A percentile compares a stretch with the other conserved stretches of the same genome.
Conservation (phyloP, 768 basidiomycete genomes). For the Tubosaeta sp. region DNA sequence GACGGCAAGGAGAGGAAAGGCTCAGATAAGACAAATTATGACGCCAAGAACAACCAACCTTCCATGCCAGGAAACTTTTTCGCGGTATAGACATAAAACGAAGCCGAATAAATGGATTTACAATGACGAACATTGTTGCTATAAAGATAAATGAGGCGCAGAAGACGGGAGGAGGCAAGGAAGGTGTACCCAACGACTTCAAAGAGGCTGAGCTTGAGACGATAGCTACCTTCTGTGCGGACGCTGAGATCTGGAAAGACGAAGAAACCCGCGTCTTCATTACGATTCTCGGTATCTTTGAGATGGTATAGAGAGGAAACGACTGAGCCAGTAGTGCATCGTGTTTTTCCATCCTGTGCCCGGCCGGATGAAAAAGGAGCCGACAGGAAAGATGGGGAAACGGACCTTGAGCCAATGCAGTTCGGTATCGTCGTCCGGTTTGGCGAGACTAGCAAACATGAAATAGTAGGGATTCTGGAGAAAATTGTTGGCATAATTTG, state of each 20-base stretch:
- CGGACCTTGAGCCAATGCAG: slow-evolving; percentile 79
- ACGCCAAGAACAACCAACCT: slow-evolving; percentile 43
- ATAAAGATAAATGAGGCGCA: slow-evolving; percentile 8
- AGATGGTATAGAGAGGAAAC: slow-evolving; percentile 90
- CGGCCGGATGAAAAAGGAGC: neutral
- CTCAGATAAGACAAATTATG: slow-evolving; percentile 21
- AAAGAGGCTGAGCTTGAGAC: slow-evolving; percentile 66
- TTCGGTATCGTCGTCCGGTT: slow-evolving; percentile 86
- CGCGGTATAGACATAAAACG: slow-evolving; percentile 93
- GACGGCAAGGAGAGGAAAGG: slow-evolving; percentile 7
- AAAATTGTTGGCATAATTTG: slow-evolving; percentile 52
- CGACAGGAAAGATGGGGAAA: neutral
- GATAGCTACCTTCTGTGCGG: slow-evolving; percentile 86
- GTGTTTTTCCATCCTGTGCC: slow-evolving; percentile 78
- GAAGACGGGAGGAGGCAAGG: slow-evolving; percentile 1
- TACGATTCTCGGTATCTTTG: slow-evolving; percentile 64
- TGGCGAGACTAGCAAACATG: slow-evolving; percentile 89
- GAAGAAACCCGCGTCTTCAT: slow-evolving; percentile 84
- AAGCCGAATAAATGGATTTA: slow-evolving; percentile 81
- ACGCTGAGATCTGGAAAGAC: slow-evolving; percentile 95
- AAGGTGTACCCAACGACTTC: slow-evolving; percentile 84
- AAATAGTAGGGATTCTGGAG: slow-evolving; percentile 94
- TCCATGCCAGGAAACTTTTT: slow-evolving; percentile 98
- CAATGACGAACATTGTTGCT: slow-evolving; percentile 87
- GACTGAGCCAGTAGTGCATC: slow-evolving; percentile 87